These are phyloP conservation scores for Ogataea minuta DNA, from an alignment of 805 yeast genomes.

Conservation along the genomic window DNA sequence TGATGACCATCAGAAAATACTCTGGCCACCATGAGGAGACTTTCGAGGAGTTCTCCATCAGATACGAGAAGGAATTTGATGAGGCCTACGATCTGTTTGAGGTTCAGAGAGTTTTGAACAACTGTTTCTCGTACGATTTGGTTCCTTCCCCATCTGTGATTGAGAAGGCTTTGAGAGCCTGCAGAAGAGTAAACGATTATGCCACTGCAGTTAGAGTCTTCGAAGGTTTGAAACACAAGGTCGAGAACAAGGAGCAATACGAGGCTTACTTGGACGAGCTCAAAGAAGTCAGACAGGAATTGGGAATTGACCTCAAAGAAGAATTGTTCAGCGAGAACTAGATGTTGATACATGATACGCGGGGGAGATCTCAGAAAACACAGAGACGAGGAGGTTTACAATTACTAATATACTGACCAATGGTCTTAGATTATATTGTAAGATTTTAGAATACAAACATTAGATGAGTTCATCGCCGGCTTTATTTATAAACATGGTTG, in stretches of 20 bases:
- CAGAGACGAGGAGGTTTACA: slow-evolving; percentile 13
- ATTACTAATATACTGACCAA: slow-evolving; percentile 10
- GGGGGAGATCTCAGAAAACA: slow-evolving; percentile 2
- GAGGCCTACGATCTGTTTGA: slow-evolving; percentile 86
- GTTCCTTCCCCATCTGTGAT: slow-evolving; percentile 97
- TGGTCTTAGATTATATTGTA: slow-evolving; percentile 3
- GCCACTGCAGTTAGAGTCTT: slow-evolving; percentile 98
- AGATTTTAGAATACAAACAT: slow-evolving; percentile 2
- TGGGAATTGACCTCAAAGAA: slow-evolving; percentile 92
- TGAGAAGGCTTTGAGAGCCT: slow-evolving; percentile 94
- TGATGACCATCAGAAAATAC: slow-evolving; percentile 53
- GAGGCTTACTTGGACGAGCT: slow-evolving; percentile 94
- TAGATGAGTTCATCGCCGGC: slow-evolving; percentile 6
- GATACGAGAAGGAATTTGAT: slow-evolving; percentile 94
- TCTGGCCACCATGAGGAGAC: slow-evolving; percentile 83
- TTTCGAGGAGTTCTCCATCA: slow-evolving; percentile 87
- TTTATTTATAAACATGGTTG: slow-evolving; percentile 8
- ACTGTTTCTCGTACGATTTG: slow-evolving; percentile 96
- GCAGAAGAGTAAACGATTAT: slow-evolving; percentile 98
- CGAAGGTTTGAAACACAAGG: slow-evolving; percentile 95
- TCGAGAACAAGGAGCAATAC: slow-evolving; percentile 91
- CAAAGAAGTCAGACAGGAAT: slow-evolving; percentile 84
- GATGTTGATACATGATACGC: slow-evolving; percentile 6
- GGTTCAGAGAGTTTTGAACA: slow-evolving; percentile 93
- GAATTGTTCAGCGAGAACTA: slow-evolving; percentile 55